Base-by-base conservation (phyloP, 2,329 filamentous ascomycete genomes). In the Colletotrichum coccodes region DNA sequence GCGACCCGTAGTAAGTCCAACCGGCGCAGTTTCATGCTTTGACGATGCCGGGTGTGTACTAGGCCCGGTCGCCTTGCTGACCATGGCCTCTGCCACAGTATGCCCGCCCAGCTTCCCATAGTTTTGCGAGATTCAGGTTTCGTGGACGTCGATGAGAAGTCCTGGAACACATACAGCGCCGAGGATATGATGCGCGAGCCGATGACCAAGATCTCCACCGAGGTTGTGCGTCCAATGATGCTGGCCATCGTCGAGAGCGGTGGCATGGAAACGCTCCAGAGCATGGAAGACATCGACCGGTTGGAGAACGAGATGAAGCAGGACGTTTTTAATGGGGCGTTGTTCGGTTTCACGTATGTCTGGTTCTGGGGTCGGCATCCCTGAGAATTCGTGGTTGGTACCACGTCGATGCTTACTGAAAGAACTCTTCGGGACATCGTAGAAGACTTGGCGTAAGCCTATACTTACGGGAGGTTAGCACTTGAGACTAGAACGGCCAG, bases 341-440 rank as follows among this genome's bases (percentile, higher is more conserved):
- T 40, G 57, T 18, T 61, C 11, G 49, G 63, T 7, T 46, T 61
- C 16, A 21, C 30, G 7, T 56, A 61, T 36, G 28, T 18, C 9
- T 61, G 63, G 57, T 18, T 60, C 14, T 66, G 63, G 63, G 49
- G 49, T 4, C 40, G 57, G 3, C 49, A 36, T 23, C 58, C 57
- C 9, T 61, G 63, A 49, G 44, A 14, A 11, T 5, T 2, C 21
- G 6, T 9, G 21, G 26, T 28, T 26, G 23, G 4, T 11, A 8
- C 87, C 75, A 42, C 82, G 11, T 49, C 23, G 18, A 23, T 6
- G 18, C n/a, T 38, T 6, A 21, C 12, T 12, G 23, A 21, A 14
- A 38, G 6, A 11, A 4, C 12, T 9, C 12, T 14, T 38, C 12
- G 1, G 36, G 12, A 16, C 3, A 4, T 1, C 8, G 5, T 30